phyloP scores from a whole-genome alignment of 2,329 filamentous ascomycete genomes.

The Coniella vitis region DNA sequence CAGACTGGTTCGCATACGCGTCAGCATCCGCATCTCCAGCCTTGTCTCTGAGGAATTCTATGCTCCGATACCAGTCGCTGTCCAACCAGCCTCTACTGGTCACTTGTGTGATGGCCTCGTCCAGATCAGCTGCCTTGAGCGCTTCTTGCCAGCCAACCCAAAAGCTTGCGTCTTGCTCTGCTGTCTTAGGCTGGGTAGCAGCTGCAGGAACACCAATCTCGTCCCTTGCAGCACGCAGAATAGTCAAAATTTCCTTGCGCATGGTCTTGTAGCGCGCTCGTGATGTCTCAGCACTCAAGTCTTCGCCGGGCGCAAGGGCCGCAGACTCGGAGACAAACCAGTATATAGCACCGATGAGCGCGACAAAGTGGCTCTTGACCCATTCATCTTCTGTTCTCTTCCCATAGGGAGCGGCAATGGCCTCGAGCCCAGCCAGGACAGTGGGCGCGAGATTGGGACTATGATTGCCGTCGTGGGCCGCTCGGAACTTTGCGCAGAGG shows the following conservation, averaged over 20 bases:
- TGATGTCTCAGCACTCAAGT: constrained; percentile 3
- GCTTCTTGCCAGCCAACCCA: constrained; percentile 46
- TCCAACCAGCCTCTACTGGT: constrained; percentile 50
- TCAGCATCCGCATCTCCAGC: constrained; percentile 27
- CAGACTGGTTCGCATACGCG: constrained; percentile 22
- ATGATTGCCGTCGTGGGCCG: constrained; percentile 21
- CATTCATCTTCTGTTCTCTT: constrained; percentile 40
- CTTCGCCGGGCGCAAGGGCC: constrained; percentile 28
- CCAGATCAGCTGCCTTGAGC: constrained; percentile 47
- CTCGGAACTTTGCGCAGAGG: constrained; percentile 51
- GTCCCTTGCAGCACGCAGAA: constrained; percentile 31
- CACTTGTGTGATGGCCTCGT: constrained; percentile 54
- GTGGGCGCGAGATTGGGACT: constrained; percentile 61
- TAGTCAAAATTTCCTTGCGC: constrained; percentile 40
- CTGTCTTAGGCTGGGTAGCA: constrained; percentile 34
- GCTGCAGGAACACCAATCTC: constrained; percentile 27
- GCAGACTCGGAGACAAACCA: constrained; percentile 52
- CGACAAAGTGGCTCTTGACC: constrained; percentile 41
- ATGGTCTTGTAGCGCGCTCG: constrained; percentile 38
- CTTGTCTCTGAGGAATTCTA: constrained; percentile 46
- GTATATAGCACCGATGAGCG: constrained; percentile 53
- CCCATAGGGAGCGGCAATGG: constrained; percentile 39
- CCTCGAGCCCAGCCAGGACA: constrained; percentile 66
- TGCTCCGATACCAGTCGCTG: constrained; percentile 56
- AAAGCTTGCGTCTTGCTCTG: constrained; percentile 32